Percentiles rank a stretch among this genome's conserved stretches.
phyloP scores from a whole-genome alignment of 768 basidiomycete species.

The Lactarius vividus region DNA sequence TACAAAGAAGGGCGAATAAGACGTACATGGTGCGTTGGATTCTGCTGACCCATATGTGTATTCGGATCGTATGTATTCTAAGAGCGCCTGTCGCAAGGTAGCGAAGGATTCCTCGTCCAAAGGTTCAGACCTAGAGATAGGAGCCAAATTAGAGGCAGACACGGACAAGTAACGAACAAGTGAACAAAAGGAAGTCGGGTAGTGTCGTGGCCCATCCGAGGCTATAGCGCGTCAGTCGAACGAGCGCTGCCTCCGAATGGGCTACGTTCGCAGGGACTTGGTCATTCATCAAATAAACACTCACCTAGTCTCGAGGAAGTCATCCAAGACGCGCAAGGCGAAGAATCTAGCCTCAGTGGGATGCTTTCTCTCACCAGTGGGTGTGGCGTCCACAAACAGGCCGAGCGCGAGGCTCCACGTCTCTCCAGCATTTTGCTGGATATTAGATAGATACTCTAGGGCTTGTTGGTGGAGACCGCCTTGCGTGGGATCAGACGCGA shows the following conservation, averaged over 20 bases:
- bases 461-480: slow-evolving; percentile 78
- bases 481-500: slow-evolving; percentile 81
- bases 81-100: slow-evolving; percentile 69
- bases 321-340: slow-evolving; percentile 75
- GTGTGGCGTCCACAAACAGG: slow-evolving; percentile 61
- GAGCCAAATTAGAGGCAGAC: background rate
- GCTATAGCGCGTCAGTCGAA: background rate
- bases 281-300: slow-evolving; percentile 32
- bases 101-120: slow-evolving; percentile 69
- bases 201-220: background rate
- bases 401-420: slow-evolving; percentile 81
- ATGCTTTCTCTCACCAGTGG: slow-evolving; percentile 65
- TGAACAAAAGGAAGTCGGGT: background rate
- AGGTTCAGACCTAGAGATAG: slow-evolving; percentile 52
- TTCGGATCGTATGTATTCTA: slow-evolving; percentile 84
- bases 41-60: slow-evolving; percentile 86
- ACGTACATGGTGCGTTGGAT: slow-evolving; percentile 76
- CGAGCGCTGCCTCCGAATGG: background rate
- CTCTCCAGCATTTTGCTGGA: slow-evolving; percentile 71
- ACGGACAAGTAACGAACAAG: too few relatives aligned
- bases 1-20: slow-evolving; percentile 10
- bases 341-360: slow-evolving; percentile 74
- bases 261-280: background rate
- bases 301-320: slow-evolving; percentile 80
- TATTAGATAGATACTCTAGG: slow-evolving; percentile 71